A percentile compares a stretch with the other conserved stretches of the same genome.
Evolutionary conservation across 208 protist species (phyloP).

Genomic region (Leishmania martiniquensis): DNA sequence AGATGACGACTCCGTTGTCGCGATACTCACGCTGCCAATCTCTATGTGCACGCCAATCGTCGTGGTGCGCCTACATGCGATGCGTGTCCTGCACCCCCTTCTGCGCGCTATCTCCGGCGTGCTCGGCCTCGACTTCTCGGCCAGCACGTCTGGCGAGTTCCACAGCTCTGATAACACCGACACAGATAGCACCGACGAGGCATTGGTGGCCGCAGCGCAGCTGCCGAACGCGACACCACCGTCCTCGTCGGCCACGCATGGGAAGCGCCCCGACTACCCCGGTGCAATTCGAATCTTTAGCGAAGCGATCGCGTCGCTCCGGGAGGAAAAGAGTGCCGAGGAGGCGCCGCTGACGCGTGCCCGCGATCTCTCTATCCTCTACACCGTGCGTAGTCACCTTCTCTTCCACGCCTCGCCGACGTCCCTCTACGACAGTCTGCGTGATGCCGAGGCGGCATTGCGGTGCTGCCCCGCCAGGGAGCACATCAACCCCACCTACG

Average conservation of each 20-base stretch:
- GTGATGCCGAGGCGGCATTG: slow-evolving; percentile 25
- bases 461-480: slow-evolving; percentile 19
- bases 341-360: slow-evolving; percentile 3
- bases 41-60: slow-evolving; percentile 30
- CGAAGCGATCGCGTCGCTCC: slow-evolving; percentile 9
- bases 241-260: neutral
- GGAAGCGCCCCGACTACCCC: slow-evolving; percentile 9
- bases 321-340: neutral
- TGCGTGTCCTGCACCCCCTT: slow-evolving; percentile 31
- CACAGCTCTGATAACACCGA: slow-evolving; percentile 11
- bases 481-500: slow-evolving; percentile 31
- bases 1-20: slow-evolving; percentile 25
- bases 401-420: slow-evolving; percentile 26
- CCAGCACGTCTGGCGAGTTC: neutral
- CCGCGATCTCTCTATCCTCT: slow-evolving; percentile 32
- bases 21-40: slow-evolving; percentile 21
- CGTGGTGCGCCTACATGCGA: slow-evolving; percentile 25
- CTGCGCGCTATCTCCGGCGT: slow-evolving; percentile 19
- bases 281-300: slow-evolving; percentile 16
- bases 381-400: slow-evolving; percentile 34
- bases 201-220: slow-evolving; percentile 8
- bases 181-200: neutral
- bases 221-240: slow-evolving; percentile 8
- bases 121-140: neutral
- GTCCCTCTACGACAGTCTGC: slow-evolving; percentile 27